A percentile compares a stretch with the other conserved stretches of the same genome.
Conservation (phyloP, 1,284 basidiomycete genomes). For the Anthracocystis panici-leucophaei region DNA sequence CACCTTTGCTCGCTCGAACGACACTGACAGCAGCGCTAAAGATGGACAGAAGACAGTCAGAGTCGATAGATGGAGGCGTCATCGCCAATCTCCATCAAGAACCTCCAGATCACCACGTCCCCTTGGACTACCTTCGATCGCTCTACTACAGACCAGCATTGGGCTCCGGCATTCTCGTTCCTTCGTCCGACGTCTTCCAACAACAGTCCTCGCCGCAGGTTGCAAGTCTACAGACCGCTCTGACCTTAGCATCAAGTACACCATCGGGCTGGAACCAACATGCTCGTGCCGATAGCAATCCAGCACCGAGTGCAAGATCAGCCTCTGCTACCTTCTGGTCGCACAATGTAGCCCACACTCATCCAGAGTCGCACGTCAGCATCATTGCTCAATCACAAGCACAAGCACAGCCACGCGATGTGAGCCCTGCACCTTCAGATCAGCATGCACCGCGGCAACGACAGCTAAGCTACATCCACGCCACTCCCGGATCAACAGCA, state of each 20-base stretch:
- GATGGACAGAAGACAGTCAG: conserved; percentile 1
- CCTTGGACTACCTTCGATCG: conserved; percentile 42
- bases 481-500: conserved; percentile 24
- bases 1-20: too few species aligned
- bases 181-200: conserved; percentile 18
- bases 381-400: conserved; percentile 33
- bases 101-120: conserved; percentile 39
- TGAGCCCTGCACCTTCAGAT: neutral
- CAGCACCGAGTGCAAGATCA: conserved; percentile 8
- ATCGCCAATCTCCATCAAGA: conserved; percentile 23
- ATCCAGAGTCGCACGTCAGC: conserved; percentile 44
- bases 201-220: conserved; percentile 4
- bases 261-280: conserved; percentile 17
- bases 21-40: neutral
- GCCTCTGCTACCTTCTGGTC: conserved; percentile 41
- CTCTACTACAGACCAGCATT: conserved; percentile 48
- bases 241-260: neutral
- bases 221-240: neutral
- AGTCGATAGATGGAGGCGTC: conserved; percentile 12
- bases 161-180: conserved; percentile 42
- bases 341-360: conserved; percentile 33
- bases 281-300: conserved; percentile 28
- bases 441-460: conserved; percentile 9
- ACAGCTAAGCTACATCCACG: conserved; percentile 47
- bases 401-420: conserved; percentile 3